phyloP scores from a whole-genome alignment of 192 early-diverging fungal species.

The Backusella liffmaniae region DNA sequence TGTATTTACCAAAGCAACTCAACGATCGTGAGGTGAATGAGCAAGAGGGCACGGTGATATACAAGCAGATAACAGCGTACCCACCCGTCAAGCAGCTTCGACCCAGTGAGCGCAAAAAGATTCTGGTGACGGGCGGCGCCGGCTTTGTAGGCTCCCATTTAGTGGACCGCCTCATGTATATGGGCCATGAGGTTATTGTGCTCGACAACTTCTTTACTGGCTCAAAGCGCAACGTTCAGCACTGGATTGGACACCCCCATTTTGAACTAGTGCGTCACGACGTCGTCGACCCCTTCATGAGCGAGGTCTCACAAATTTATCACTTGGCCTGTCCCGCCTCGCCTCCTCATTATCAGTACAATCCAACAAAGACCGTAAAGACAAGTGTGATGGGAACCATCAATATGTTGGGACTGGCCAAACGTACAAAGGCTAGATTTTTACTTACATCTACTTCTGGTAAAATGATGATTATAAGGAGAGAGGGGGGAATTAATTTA shows the following conservation, averaged over 20 bases:
- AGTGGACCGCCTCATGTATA: constrained; percentile 76
- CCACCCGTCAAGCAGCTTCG: constrained; percentile 59
- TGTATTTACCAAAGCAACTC: constrained; percentile 37
- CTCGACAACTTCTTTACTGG: constrained; percentile 86
- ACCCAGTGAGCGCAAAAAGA: constrained; percentile 58
- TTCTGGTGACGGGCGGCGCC: constrained; percentile 85
- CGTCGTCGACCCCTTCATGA: constrained; percentile 80
- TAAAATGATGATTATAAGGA: constrained; percentile 14
- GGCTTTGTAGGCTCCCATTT: constrained; percentile 87
- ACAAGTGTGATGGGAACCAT: constrained; percentile 83
- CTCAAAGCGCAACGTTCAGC: constrained; percentile 70
- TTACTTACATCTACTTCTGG: constrained; percentile 79
- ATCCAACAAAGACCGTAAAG: constrained; percentile 85
- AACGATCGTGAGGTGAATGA: constrained; percentile 24
- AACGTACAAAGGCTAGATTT: constrained; percentile 76
- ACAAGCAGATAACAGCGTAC: constrained; percentile 42
- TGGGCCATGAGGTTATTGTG: constrained; percentile 80
- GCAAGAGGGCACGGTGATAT: constrained; percentile 41
- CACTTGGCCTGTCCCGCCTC: constrained; percentile 88
- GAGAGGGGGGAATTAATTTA: neutral
- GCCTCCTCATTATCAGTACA: constrained; percentile 85
- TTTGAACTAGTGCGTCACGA: constrained; percentile 82
- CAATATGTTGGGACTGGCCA: constrained; percentile 85
- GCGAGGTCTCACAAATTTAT: constrained; percentile 84
- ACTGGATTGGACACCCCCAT: constrained; percentile 82